Percentiles rank a stretch among this genome's conserved stretches.
phyloP scores from a whole-genome alignment of 2,329 filamentous ascomycete genomes.

The Fusarium secorum region DNA sequence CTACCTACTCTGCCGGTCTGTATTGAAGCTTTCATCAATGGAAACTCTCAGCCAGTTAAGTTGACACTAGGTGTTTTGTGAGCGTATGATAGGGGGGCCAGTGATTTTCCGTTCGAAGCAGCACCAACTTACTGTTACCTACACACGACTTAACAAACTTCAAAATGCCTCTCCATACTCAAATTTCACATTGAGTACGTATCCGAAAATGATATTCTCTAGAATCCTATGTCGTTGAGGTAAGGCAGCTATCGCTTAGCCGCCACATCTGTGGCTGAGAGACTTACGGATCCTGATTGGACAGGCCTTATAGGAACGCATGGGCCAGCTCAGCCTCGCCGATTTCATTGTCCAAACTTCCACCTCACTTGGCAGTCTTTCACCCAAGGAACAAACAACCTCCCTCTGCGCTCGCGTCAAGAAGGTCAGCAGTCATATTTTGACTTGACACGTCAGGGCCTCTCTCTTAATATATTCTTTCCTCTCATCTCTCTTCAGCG shows the following conservation, averaged over 20 bases:
- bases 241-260: neutral
- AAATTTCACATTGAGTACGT: neutral
- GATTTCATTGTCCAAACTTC: conserved; percentile 27
- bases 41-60: neutral
- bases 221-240: neutral
- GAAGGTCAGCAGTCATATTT: conserved; percentile 33
- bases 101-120: neutral
- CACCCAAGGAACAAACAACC: neutral
- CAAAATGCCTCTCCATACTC: neutral
- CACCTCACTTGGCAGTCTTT: conserved; percentile 26
- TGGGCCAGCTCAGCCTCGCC: conserved; percentile 37
- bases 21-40: neutral
- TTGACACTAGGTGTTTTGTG: neutral
- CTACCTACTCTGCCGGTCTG: neutral
- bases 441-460: conserved; percentile 29
- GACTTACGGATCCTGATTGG: conserved; percentile 18
- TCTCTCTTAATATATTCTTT: neutral
- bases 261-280: conserved; percentile 16
- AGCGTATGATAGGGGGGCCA: neutral
- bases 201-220: neutral
- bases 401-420: conserved; percentile 29
- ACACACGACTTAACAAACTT: neutral
- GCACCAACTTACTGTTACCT: too few species aligned
- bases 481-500: conserved; percentile 3
- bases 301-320: conserved; percentile 8